These are phyloP conservation scores for Chaetomium strumarium DNA, from an alignment of 2,329 filamentous ascomycete species.

Conservation along the genomic window DNA sequence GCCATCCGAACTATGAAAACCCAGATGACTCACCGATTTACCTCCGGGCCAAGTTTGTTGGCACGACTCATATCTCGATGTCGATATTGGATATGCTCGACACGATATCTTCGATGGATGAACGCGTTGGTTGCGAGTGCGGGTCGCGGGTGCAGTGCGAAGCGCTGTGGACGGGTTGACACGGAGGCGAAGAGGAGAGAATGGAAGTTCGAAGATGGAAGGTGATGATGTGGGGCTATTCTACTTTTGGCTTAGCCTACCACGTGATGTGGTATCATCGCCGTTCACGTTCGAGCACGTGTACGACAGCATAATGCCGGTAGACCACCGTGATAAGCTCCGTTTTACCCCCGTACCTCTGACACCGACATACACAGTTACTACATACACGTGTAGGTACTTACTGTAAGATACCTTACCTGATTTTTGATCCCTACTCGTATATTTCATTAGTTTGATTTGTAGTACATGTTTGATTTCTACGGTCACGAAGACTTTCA, in stretches of 20 bases:
- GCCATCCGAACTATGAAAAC: constrained; percentile 2
- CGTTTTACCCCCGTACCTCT: too few species aligned
- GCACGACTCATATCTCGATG: constrained; percentile 87
- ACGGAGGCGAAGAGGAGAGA: constrained; percentile 26
- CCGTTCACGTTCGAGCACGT: background rate
- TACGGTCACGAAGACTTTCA: too few species aligned
- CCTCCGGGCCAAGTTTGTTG: constrained; percentile 97
- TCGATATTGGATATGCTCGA: constrained; percentile 22
- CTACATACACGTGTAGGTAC: too few species aligned
- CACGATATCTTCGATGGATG: constrained; percentile 22
- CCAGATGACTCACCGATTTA: constrained; percentile 72
- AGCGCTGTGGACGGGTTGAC: constrained; percentile 23
- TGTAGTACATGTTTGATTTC: too few species aligned
- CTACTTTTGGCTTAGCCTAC: constrained; percentile 13
- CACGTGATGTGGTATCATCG: constrained; percentile 22
- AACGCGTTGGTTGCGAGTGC: constrained; percentile 11
- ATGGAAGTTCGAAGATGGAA: constrained; percentile 25
- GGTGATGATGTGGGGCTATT: constrained; percentile 14
- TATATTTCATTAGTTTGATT: too few species aligned
- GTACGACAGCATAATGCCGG: too few species aligned
- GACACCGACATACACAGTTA: too few species aligned
- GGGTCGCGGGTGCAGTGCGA: constrained; percentile 10
- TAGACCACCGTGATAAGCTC: too few species aligned
- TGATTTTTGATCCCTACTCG: too few species aligned
- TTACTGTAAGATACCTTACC: too few species aligned